These are phyloP conservation scores for Lodderomyces beijingensis DNA, from an alignment of 1,139 yeast genomes.

Conservation along the genomic window DNA sequence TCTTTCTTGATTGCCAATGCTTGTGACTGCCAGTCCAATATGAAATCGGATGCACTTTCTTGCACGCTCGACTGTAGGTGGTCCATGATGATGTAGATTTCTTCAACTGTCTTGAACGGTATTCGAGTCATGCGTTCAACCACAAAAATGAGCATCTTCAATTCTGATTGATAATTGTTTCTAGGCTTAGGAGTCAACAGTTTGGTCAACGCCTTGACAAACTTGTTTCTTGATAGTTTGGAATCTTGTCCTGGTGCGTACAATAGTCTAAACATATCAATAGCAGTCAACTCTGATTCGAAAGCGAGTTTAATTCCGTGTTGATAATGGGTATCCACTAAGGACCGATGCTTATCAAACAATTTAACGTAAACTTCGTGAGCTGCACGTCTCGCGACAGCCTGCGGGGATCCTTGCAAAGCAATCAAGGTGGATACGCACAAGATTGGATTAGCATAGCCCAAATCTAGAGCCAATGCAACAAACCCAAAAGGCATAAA, in stretches of 20 bases:
- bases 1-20: background rate
- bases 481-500: constrained; percentile 50
- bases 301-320: constrained; percentile 63
- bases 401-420: constrained; percentile 51
- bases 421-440: constrained; percentile 71
- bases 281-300: constrained; percentile 31
- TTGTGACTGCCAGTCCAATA: constrained; percentile 11
- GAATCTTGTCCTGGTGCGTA: constrained; percentile 36
- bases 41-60: constrained; percentile 34
- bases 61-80: constrained; percentile 16
- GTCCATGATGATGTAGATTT: constrained; percentile 20
- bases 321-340: constrained; percentile 59
- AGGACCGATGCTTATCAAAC: constrained; percentile 63
- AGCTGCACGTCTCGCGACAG: constrained; percentile 45
- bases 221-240: constrained; percentile 43
- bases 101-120: constrained; percentile 38
- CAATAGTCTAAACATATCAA: constrained; percentile 24
- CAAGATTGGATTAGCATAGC: constrained; percentile 69
- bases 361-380: constrained; percentile 49
- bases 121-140: constrained; percentile 25
- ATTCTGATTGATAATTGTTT: constrained; percentile 2
- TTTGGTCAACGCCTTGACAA: constrained; percentile 28
- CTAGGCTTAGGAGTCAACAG: constrained; percentile 18
- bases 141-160: constrained; percentile 7
- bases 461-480: constrained; percentile 52